Conservation (phyloP, 441 rosid genomes). For the Populus hybrid region DNA sequence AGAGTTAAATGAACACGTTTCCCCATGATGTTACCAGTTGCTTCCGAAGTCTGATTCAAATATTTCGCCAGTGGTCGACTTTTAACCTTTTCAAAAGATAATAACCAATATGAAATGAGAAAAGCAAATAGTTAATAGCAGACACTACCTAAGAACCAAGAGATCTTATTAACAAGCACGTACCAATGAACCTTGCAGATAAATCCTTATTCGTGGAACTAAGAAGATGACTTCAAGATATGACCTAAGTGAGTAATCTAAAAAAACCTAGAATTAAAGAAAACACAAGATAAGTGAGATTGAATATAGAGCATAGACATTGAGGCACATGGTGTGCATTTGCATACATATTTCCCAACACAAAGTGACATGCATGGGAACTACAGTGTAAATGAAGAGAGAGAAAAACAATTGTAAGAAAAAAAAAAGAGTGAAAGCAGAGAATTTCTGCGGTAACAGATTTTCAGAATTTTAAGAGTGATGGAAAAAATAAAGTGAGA, state of each 20-base stretch:
- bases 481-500: neutral
- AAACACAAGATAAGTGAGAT: conserved; percentile 6
- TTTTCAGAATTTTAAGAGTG: neutral
- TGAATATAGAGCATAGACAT: neutral
- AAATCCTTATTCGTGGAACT: conserved; percentile 38
- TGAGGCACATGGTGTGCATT: neutral
- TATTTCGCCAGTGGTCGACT: conserved; percentile 31
- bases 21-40: conserved; percentile 21
- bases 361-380: conserved; percentile 1
- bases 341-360: neutral
- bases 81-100: conserved; percentile 28
- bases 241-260: conserved; percentile 39
- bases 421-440: neutral
- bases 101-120: conserved; percentile 12
- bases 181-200: conserved; percentile 38
- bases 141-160: neutral
- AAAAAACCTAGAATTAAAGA: conserved; percentile 25
- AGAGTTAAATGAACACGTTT: conserved; percentile 30
- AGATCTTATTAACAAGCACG: neutral
- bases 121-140: neutral
- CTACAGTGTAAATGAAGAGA: neutral
- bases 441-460: neutral
- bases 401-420: neutral
- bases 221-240: conserved; percentile 37
- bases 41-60: conserved; percentile 25